A percentile compares a stretch with the other conserved stretches of the same genome.
Evolutionary conservation across 2,329 filamentous ascomycete species (phyloP).

Genomic region (Pseudogymnoascus sp.): DNA sequence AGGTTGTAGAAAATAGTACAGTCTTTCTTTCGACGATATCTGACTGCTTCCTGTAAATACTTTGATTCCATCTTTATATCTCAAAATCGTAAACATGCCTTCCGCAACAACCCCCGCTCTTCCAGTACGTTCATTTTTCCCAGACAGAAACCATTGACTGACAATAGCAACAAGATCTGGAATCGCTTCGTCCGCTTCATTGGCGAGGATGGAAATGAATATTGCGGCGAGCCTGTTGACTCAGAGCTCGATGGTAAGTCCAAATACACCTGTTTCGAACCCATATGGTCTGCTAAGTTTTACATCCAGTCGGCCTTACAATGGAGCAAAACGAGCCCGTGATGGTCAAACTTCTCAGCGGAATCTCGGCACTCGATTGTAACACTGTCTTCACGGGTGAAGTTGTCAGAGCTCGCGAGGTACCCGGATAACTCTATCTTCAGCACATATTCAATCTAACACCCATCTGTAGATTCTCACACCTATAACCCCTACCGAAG

Average conservation of each 20-base stretch:
- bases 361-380: conserved; percentile 24
- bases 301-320: conserved; percentile 15
- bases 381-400: conserved; percentile 21
- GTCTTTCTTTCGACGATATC: background rate
- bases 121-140: background rate
- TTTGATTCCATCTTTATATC: background rate
- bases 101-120: background rate
- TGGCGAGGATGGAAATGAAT: conserved; percentile 21
- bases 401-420: conserved; percentile 27
- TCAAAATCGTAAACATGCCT: background rate
- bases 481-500: conserved; percentile 40
- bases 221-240: conserved; percentile 25
- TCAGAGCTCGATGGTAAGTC: conserved; percentile 13
- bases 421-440: conserved; percentile 10
- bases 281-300: background rate
- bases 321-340: conserved; percentile 17
- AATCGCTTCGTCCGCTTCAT: conserved; percentile 22
- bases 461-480: conserved; percentile 37
- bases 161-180: conserved; percentile 17
- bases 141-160: background rate
- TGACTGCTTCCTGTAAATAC: background rate
- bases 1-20: background rate
- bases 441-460: conserved; percentile 30
- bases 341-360: conserved; percentile 19
- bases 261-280: background rate